Evolutionary conservation across 129 eudicot genomes (phyloP), one percentile per base, ranked within the genome.

Genomic region (Deinandra increscens): DNA sequence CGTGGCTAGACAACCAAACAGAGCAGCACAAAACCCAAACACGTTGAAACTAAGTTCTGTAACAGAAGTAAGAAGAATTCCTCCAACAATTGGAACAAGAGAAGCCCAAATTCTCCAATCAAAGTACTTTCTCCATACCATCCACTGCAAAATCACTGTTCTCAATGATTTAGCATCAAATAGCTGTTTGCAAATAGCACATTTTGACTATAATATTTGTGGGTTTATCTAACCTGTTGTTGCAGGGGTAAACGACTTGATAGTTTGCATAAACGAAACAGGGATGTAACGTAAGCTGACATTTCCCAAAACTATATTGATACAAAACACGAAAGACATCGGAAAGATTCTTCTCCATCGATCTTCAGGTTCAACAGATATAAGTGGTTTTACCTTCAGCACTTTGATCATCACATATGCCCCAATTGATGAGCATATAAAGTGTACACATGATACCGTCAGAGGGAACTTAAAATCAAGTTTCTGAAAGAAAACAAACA

Each of bases 221-320:
- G 33, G 19, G 23, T 22, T 23, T 36, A 65, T 48, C 84, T 70
- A 73, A 92, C 98, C 98, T 86, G 98, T 92, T 76, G 98, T 92
- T 68, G 98, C 98, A 0, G 96, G 98, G 46, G 98, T 92, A 72
- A 92, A 92, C 1, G 98, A 92, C 86, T 92, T 92, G 81, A 92
- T 89, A 17, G 98, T 92, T 81, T 92, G 98, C 96, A 92, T 92
- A 68, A 92, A 92, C 34, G 98, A 92, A 74, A 92, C 95, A 18
- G 98, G 98, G 70, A 92, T 92, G 79, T 86, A 92, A 13, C 98
- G 98, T 56, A 92, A 78, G 85, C 98, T 92, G 72, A 92, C 96
- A 65, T 92, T 92, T 22, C 98, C 98, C 83, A 92, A 60, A 49
- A 92, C 98, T 42, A 92, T 92, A 76, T 92, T 92, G 61, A 92